Base-by-base conservation (phyloP, 352 stramenopile species). In the Pythium oligandrum region DNA sequence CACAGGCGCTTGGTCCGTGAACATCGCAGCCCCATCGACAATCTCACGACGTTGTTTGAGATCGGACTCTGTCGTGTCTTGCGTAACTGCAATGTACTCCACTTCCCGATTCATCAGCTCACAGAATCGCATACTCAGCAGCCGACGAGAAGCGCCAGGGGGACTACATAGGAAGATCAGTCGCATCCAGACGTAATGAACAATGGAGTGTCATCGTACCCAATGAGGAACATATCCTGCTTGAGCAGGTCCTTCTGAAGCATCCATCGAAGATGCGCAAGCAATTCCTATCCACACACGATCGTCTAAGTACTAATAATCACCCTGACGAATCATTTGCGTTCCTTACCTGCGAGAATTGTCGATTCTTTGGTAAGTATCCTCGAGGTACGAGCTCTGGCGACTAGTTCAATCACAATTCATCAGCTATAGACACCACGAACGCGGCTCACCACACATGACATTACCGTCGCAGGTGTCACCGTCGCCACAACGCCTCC, bases 31-130 rank as follows among this genome's bases (percentile, higher is more conserved):
- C 9, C 79, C 75, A 45, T 83, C 60, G 9, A 79, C 63, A 44
- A 90, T 92, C 53, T 92, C 82, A 31, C 82, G 75, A 10, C 82
- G 65, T 77, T 96, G 89, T 57, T 97, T 97, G 26, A 97, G 60
- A 59, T 97, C 89, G 0, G 81, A 89, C 65, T 98, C 95, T 0
- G 95, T 98, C 38, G 92, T 98, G 74, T 98, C 95, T 34, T 84
- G 75, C 30, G 90, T 97, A 49, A 98, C 76, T n/a, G 88, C 74
- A 26, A 98, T 77, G 61, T 93, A 96, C 58, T 96, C 86, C 33
- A 93, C 82, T 39, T 93, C 84, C 37, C 82, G 83, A 51, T 93
- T 73, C 44, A 95, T 53, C 26, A 96, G 57, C 51, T 96, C 86
- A 48, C 82, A 93, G 50, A 95, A 96, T 35, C 77, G 75, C 70